Conservation (phyloP, 2,329 filamentous ascomycete species). For the Gnomoniopsis sp. region DNA sequence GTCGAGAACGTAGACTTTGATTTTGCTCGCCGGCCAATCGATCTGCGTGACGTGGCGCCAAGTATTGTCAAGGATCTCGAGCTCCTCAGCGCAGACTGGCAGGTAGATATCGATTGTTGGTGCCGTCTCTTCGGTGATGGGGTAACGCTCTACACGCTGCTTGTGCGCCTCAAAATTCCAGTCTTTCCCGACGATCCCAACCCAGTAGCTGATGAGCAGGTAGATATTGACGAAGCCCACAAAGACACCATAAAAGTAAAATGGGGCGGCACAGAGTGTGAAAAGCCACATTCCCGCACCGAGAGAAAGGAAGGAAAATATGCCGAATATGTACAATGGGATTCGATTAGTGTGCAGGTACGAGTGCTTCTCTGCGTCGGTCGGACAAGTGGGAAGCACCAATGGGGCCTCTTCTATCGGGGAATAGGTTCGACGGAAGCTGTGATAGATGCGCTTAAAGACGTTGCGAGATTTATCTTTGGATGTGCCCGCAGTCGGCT, state of each 20-base stretch:
- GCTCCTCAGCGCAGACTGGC: slow-evolving; percentile 38
- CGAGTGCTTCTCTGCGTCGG: slow-evolving; percentile 35
- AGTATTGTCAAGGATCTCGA: slow-evolving; percentile 36
- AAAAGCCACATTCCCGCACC: slow-evolving; percentile 41
- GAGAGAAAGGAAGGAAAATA: slow-evolving; percentile 37
- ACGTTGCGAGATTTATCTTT: slow-evolving; percentile 20
- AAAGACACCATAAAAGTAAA: slow-evolving; percentile 36
- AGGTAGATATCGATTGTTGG: slow-evolving; percentile 39
- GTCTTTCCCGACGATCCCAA: slow-evolving; percentile 35
- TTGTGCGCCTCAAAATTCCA: slow-evolving; percentile 34
- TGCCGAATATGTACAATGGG: slow-evolving; percentile 36
- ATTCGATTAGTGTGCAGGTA: slow-evolving; percentile 37
- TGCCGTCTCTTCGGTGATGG: slow-evolving; percentile 30
- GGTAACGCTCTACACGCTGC: slow-evolving; percentile 27
- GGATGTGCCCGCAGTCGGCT: neutral
- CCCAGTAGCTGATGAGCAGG: slow-evolving; percentile 37
- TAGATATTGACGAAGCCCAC: slow-evolving; percentile 37
- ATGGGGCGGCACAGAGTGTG: slow-evolving; percentile 31
- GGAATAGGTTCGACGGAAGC: slow-evolving; percentile 30
- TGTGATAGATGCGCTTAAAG: slow-evolving; percentile 23
- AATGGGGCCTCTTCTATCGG: slow-evolving; percentile 30
- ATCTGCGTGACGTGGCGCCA: slow-evolving; percentile 32
- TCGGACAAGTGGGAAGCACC: slow-evolving; percentile 34
- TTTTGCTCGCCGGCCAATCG: slow-evolving; percentile 33
- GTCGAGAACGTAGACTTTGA: slow-evolving; percentile 38